These are phyloP conservation scores for Chionographis japonica DNA, from an alignment of 106 monocot genomes.

Conservation along the genomic window DNA sequence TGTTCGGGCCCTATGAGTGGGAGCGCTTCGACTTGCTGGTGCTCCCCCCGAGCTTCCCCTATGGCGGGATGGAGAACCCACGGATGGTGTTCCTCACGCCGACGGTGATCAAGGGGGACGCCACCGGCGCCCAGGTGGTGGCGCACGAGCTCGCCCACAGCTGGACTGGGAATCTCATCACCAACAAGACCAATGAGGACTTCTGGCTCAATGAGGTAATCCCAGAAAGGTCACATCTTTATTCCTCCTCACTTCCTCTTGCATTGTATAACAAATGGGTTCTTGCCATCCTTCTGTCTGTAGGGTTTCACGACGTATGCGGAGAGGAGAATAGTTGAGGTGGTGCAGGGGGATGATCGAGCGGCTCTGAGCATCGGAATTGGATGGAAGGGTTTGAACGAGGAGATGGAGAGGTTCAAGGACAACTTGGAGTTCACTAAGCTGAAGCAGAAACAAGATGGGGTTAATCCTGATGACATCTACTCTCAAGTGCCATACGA, in stretches of 20 bases:
- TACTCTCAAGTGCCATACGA: conserved; percentile 95
- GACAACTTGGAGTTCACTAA: conserved; percentile 94
- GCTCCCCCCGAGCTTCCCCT: conserved; percentile 88
- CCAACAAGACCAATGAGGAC: conserved; percentile 92
- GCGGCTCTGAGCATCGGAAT: conserved; percentile 89
- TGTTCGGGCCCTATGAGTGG: conserved; percentile 94
- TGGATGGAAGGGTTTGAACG: conserved; percentile 85
- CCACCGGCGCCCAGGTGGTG: conserved; percentile 85
- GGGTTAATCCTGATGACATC: conserved; percentile 83
- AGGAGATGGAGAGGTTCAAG: conserved; percentile 87
- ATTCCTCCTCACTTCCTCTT: neutral
- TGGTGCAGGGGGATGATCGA: conserved; percentile 80
- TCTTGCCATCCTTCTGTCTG: neutral
- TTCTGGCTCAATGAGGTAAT: conserved; percentile 98
- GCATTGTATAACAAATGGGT: neutral
- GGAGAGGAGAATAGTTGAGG: conserved; percentile 95
- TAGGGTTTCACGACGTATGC: conserved; percentile 97
- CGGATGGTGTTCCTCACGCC: conserved; percentile 92
- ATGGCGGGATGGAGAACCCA: conserved; percentile 98
- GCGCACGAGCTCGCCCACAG: conserved; percentile 98
- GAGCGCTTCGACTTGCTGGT: conserved; percentile 89
- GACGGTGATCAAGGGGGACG: conserved; percentile 85
- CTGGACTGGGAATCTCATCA: conserved; percentile 97
- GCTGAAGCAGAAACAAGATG: conserved; percentile 77
- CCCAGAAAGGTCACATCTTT: neutral